Conservation (phyloP, 2,329 filamentous ascomycete species). For the Penicillium sp. region DNA sequence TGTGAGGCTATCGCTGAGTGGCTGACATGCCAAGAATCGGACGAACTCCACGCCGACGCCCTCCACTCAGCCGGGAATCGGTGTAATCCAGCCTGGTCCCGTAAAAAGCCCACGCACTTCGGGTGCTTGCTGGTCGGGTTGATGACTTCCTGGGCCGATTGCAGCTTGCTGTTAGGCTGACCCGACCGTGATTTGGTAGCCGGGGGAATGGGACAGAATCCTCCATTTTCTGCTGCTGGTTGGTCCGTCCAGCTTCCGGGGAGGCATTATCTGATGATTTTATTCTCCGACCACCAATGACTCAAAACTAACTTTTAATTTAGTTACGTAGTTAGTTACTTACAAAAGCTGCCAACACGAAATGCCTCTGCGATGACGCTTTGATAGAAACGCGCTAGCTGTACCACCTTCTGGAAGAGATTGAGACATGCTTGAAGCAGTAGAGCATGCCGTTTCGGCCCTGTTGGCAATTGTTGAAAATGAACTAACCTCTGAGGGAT, state of each 20-base stretch:
- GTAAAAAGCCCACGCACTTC: neutral
- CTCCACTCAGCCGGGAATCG: constrained; percentile 10
- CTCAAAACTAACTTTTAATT: neutral
- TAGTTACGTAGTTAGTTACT: too few relatives aligned
- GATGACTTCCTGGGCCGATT: constrained; percentile 7
- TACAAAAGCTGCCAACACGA: neutral
- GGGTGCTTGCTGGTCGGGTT: constrained; percentile 1
- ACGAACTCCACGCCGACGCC: constrained; percentile 17
- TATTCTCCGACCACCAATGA: neutral
- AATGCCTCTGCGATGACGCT: neutral
- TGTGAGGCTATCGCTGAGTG: neutral
- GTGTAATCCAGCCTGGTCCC: constrained; percentile 2
- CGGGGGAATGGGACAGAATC: neutral
- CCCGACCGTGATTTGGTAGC: neutral
- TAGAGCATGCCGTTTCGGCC: neutral
- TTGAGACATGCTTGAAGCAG: neutral
- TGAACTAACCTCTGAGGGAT: neutral
- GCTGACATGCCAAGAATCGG: constrained; percentile 20
- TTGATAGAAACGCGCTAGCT: neutral
- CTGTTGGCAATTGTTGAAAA: neutral
- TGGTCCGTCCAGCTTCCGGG: neutral
- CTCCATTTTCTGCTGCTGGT: neutral
- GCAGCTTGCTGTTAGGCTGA: neutral
- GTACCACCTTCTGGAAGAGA: neutral
- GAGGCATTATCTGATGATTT: neutral